Evolutionary conservation across 345 rosid species (phyloP).

Genomic region (Eucalyptus virginea): DNA sequence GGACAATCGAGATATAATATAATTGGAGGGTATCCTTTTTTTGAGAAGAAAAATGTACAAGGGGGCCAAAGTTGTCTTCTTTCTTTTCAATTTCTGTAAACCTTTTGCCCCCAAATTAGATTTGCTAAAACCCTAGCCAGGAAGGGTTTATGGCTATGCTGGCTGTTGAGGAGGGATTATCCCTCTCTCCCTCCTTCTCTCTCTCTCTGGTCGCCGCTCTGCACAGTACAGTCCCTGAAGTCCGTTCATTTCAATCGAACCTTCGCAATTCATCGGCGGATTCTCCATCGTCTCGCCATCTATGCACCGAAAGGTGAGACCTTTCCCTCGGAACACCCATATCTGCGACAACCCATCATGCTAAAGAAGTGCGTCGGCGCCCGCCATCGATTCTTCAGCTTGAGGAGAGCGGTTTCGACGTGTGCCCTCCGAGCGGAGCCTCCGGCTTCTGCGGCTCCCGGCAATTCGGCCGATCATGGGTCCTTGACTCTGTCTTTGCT

Average conservation of each 20-base stretch:
- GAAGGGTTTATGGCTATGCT: not conserved
- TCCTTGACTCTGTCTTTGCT: slow-evolving; percentile 30
- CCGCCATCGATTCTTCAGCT: slow-evolving; percentile 3
- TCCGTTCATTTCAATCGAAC: not conserved
- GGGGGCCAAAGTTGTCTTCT: not conserved
- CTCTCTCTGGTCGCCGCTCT: not conserved
- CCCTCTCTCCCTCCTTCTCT: not conserved
- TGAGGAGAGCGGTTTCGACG: slow-evolving; percentile 14
- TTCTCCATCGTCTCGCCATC: not conserved
- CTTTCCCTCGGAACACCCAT: not conserved
- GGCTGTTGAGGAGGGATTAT: not conserved
- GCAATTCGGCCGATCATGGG: slow-evolving; percentile 13
- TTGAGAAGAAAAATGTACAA: too few relatives aligned
- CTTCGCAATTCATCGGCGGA: not conserved
- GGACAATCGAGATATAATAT: too few relatives aligned
- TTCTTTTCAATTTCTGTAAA: not conserved
- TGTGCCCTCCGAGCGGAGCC: slow-evolving; percentile 16
- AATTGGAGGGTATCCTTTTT: not conserved
- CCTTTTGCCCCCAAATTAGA: not conserved
- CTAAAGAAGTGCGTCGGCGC: not conserved
- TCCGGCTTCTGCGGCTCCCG: not conserved
- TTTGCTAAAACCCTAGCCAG: not conserved
- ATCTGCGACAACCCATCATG: not conserved
- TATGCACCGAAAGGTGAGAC: not conserved
- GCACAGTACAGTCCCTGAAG: not conserved